A percentile compares a stretch with the other conserved stretches of the same genome.
These are phyloP conservation scores for Penicillium herquei DNA, from an alignment of 495 filamentous ascomycete genomes.

Conservation along the genomic window DNA sequence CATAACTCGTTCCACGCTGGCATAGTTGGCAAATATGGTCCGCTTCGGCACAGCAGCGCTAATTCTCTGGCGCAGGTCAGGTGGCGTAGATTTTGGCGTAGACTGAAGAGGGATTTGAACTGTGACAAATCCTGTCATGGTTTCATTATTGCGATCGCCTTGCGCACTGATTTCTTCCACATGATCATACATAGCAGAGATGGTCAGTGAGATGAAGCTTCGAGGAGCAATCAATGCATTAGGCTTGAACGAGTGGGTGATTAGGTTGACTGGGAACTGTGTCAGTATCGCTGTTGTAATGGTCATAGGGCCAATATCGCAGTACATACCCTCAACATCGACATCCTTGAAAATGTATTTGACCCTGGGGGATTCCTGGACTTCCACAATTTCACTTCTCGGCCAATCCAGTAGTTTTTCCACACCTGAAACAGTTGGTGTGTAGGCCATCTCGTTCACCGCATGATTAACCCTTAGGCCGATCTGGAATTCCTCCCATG, in stretches of 20 bases:
- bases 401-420: slow-evolving; percentile 53
- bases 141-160: too few relatives aligned
- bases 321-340: slow-evolving; percentile 48
- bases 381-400: slow-evolving; percentile 28
- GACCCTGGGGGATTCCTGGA: slow-evolving; percentile 25
- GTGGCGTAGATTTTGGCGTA: slow-evolving; percentile 29
- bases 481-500: slow-evolving; percentile 61
- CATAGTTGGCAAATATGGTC: slow-evolving; percentile 54
- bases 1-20: slow-evolving; percentile 59
- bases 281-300: not conserved
- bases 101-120: slow-evolving; percentile 53
- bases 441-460: slow-evolving; percentile 68
- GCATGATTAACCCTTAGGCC: slow-evolving; percentile 62
- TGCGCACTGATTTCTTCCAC: not conserved
- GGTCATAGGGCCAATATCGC: not conserved
- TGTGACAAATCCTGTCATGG: slow-evolving; percentile 47
- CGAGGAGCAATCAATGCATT: slow-evolving; percentile 34
- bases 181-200: slow-evolving; percentile 27
- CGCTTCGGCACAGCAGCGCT: slow-evolving; percentile 30
- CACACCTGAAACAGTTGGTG: slow-evolving; percentile 61
- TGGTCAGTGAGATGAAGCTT: slow-evolving; percentile 35
- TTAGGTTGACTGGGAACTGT: slow-evolving; percentile 38
- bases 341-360: slow-evolving; percentile 35
- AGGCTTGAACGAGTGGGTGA: slow-evolving; percentile 42
- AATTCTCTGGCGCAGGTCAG: slow-evolving; percentile 31